Percentiles rank a stretch among this genome's conserved stretches.
These are phyloP conservation scores for Penicillium bovifimosum DNA, from an alignment of 495 filamentous ascomycete species.

Conservation along the genomic window DNA sequence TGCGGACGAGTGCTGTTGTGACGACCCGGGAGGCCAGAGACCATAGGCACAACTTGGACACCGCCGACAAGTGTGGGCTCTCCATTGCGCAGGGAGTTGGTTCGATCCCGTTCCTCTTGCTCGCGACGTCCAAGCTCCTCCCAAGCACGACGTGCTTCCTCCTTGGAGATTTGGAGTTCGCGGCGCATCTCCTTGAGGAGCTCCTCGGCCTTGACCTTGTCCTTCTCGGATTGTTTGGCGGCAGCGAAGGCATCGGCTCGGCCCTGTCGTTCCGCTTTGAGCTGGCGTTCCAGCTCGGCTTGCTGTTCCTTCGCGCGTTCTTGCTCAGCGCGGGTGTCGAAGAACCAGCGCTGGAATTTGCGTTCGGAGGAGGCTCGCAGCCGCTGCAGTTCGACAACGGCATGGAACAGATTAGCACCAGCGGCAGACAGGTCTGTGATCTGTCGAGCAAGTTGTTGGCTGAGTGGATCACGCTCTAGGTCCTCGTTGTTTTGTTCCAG, in stretches of 20 bases:
- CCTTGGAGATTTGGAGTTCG: constrained; percentile 89
- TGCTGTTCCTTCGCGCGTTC: constrained; percentile 82
- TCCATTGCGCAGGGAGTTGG: constrained; percentile 76
- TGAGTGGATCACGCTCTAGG: constrained; percentile 72
- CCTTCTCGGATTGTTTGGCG: constrained; percentile 57
- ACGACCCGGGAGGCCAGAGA: constrained; percentile 64
- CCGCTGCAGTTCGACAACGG: constrained; percentile 94
- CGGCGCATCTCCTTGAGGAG: constrained; percentile 78
- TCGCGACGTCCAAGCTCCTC: constrained; percentile 92
- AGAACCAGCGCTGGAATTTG: constrained; percentile 98
- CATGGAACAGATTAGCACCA: constrained; percentile 95
- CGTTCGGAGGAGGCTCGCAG: constrained; percentile 90
- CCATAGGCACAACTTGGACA: constrained; percentile 95
- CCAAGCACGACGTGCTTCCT: constrained; percentile 94
- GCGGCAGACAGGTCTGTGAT: constrained; percentile 94
- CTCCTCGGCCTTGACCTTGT: constrained; percentile 64
- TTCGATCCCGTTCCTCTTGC: constrained; percentile 93
- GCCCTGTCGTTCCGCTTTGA: constrained; percentile 66
- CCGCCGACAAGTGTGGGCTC: constrained; percentile 84
- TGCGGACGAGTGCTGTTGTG: constrained; percentile 49
- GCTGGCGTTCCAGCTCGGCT: constrained; percentile 65
- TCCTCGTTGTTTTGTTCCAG: constrained; percentile 86
- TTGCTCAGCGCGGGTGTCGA: constrained; percentile 83
- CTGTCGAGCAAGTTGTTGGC: constrained; percentile 82
- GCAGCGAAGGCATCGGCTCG: constrained; percentile 59